Percentiles rank a stretch among this genome's conserved stretches.
Evolutionary conservation across 2,329 filamentous ascomycete genomes (phyloP).

Genomic region (Penicillium sp.): DNA sequence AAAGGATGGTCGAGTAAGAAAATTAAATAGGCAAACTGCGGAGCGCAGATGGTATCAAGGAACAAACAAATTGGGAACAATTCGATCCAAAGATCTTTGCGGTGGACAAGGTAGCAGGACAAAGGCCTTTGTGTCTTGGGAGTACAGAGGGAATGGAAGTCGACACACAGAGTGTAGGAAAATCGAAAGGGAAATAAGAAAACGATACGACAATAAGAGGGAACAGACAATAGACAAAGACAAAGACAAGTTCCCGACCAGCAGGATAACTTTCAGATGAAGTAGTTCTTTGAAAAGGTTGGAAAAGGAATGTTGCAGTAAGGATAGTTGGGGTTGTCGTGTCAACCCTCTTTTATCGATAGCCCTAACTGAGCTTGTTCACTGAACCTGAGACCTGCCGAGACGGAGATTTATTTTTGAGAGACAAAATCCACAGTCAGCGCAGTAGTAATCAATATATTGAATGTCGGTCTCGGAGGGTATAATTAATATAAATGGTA

Average conservation of each 20-base stretch:
- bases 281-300: slow-evolving; percentile 9
- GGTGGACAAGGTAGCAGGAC: background rate
- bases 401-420: slow-evolving; percentile 19
- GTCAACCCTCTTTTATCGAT: slow-evolving; percentile 36
- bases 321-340: slow-evolving; percentile 40
- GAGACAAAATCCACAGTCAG: slow-evolving; percentile 23
- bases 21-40: slow-evolving; percentile 1
- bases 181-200: background rate
- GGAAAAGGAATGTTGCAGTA: slow-evolving; percentile 31
- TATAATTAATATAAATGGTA: slow-evolving; percentile 11
- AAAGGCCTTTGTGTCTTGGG: slow-evolving; percentile 2
- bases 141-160: background rate
- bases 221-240: slow-evolving; percentile 1
- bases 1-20: background rate
- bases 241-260: slow-evolving; percentile 26
- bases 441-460: slow-evolving; percentile 17
- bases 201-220: background rate
- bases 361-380: slow-evolving; percentile 26
- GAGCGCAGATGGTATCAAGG: background rate
- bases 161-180: background rate
- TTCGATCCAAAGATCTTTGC: background rate
- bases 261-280: slow-evolving; percentile 25
- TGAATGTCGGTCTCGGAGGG: slow-evolving; percentile 5
- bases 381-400: slow-evolving; percentile 22
- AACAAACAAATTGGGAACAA: background rate